Conservation (phyloP, 1,284 basidiomycete species). For the Ustilago vetiveriae region DNA sequence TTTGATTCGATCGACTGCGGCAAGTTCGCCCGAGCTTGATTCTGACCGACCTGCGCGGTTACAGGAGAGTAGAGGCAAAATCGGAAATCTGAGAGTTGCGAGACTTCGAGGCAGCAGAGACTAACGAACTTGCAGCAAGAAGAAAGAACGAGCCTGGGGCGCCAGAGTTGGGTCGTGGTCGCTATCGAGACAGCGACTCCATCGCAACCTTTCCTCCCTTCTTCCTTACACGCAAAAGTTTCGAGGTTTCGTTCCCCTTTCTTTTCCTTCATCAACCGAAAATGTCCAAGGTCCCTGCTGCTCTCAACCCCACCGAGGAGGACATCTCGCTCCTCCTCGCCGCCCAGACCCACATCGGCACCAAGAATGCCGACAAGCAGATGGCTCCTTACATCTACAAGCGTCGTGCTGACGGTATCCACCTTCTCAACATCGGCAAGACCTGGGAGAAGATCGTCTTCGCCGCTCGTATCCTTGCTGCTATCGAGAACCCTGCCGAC, state of each 20-base stretch:
- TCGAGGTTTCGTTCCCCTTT: constrained; percentile 44
- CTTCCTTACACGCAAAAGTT: constrained; percentile 49
- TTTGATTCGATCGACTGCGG: constrained; percentile 42
- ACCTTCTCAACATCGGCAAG: constrained; percentile 98
- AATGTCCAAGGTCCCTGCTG: constrained; percentile 82
- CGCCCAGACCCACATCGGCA: constrained; percentile 87
- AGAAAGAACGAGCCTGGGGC: background rate
- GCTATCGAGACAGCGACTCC: constrained; percentile 19
- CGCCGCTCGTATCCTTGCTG: constrained; percentile 66
- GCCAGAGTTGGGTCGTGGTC: constrained; percentile 4
- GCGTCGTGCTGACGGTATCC: constrained; percentile 94
- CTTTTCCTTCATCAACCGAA: constrained; percentile 12
- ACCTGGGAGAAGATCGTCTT: constrained; percentile 93
- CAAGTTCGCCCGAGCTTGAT: constrained; percentile 28
- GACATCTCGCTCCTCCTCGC: constrained; percentile 94
- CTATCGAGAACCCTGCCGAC: constrained; percentile 95
- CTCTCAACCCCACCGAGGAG: constrained; percentile 92
- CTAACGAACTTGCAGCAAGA: background rate
- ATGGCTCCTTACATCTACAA: constrained; percentile 99
- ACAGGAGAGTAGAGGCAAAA: background rate
- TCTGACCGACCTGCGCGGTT: too few relatives aligned
- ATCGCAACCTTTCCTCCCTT: constrained; percentile 21
- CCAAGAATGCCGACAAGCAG: constrained; percentile 97
- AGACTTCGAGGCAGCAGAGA: constrained; percentile 5
- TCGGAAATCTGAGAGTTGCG: background rate